These are phyloP conservation scores for Geotrichum candidum DNA, from an alignment of 1,139 yeast genomes.

Conservation along the genomic window DNA sequence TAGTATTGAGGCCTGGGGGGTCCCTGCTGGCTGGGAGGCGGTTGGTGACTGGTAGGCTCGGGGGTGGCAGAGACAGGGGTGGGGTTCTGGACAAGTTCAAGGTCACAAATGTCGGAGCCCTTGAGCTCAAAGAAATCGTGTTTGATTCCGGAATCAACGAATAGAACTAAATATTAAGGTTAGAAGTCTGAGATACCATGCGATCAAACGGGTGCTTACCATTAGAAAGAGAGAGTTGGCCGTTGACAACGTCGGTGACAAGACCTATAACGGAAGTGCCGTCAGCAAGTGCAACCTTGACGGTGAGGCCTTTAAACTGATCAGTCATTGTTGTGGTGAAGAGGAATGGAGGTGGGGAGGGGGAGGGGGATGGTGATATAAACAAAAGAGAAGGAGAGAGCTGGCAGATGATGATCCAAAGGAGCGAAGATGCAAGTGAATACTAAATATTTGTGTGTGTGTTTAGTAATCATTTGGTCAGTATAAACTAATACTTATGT, in stretches of 20 bases:
- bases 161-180: constrained; percentile 20
- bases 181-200: not conserved
- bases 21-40: constrained; percentile 3
- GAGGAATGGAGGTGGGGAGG: not conserved
- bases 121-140: constrained; percentile 19
- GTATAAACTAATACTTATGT: not conserved
- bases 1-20: constrained; percentile 3
- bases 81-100: constrained; percentile 28
- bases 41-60: constrained; percentile 1
- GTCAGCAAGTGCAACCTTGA: constrained; percentile 28
- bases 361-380: not conserved
- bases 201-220: constrained; percentile 10
- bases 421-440: not conserved
- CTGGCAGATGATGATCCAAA: not conserved
- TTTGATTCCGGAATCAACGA: constrained; percentile 22
- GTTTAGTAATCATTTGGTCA: not conserved
- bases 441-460: too few relatives aligned
- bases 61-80: constrained; percentile 7
- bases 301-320: constrained; percentile 30
- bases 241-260: constrained; percentile 31
- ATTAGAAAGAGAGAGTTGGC: constrained; percentile 27
- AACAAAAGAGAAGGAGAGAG: not conserved
- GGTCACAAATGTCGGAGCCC: constrained; percentile 30
- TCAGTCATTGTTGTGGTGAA: constrained; percentile 17
- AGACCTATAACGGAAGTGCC: constrained; percentile 29